Evolutionary conservation across 768 basidiomycete species (phyloP).

Genomic region (Crepidotus variabilis): DNA sequence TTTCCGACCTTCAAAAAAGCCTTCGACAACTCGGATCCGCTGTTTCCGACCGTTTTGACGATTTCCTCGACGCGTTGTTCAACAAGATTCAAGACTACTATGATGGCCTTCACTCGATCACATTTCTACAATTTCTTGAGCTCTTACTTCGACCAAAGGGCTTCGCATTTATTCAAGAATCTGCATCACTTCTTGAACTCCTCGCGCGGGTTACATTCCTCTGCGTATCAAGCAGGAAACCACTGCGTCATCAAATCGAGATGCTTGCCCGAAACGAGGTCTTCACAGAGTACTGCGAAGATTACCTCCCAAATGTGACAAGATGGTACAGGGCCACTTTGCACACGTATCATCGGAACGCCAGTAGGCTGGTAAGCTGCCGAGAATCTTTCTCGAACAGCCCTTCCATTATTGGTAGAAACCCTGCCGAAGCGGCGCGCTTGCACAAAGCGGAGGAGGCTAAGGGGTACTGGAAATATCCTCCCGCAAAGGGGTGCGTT

Average conservation of each 20-base stretch:
- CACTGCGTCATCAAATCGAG: background rate
- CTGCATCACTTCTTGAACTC: background rate
- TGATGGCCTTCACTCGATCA: background rate
- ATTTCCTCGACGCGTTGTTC: background rate
- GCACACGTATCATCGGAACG: background rate
- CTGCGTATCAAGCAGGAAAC: background rate
- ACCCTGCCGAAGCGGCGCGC: conserved; percentile 1
- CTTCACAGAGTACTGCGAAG: background rate
- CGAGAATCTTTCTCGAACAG: background rate
- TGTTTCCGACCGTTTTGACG: background rate
- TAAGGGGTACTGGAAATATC: conserved; percentile 1
- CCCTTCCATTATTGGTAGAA: conserved; percentile 4
- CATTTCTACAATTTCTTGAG: background rate
- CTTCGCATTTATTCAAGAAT: background rate
- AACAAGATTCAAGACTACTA: background rate
- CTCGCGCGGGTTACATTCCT: background rate
- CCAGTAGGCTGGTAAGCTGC: background rate
- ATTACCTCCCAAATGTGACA: background rate
- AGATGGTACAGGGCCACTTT: background rate
- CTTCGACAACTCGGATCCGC: background rate
- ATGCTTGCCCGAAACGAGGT: background rate
- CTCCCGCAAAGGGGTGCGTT: background rate
- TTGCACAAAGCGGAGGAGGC: conserved; percentile 1
- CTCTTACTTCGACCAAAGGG: background rate
- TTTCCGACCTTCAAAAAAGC: background rate